Conservation (phyloP, 306 rosid genomes). For the Carpinus viminea region DNA sequence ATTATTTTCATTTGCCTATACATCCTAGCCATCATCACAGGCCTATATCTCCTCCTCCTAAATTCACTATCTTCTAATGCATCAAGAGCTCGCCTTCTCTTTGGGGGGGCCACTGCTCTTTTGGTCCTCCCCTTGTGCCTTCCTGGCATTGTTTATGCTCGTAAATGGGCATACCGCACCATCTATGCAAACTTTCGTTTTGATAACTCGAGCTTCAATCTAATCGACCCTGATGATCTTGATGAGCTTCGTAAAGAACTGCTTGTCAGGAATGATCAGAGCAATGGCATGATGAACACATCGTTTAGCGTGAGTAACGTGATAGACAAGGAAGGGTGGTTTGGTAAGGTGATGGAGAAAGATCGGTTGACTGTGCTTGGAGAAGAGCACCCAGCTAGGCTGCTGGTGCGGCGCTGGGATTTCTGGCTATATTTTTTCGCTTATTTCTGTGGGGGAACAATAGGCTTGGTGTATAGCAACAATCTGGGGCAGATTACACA, state of each 20-base stretch:
- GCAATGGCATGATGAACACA: neutral
- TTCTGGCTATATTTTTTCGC: slow-evolving; percentile 79
- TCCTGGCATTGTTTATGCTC: slow-evolving; percentile 43
- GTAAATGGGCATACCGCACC: slow-evolving; percentile 30
- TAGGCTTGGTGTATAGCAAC: slow-evolving; percentile 85
- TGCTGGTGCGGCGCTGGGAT: slow-evolving; percentile 53
- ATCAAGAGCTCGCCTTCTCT: slow-evolving; percentile 40
- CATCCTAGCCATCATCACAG: slow-evolving; percentile 64
- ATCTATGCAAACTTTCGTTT: slow-evolving; percentile 17
- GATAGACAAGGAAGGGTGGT: slow-evolving; percentile 32
- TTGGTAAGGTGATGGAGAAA: slow-evolving; percentile 43
- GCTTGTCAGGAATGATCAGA: slow-evolving; percentile 30
- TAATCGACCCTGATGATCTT: slow-evolving; percentile 20
- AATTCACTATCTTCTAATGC: slow-evolving; percentile 36
- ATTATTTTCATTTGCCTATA: slow-evolving; percentile 52
- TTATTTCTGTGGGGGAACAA: slow-evolving; percentile 79
- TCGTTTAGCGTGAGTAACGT: slow-evolving; percentile 8
- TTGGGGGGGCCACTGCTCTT: slow-evolving; percentile 59
- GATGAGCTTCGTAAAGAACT: slow-evolving; percentile 64
- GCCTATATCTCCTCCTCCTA: slow-evolving; percentile 65
- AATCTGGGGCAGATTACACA: slow-evolving; percentile 82
- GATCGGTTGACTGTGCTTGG: slow-evolving; percentile 46
- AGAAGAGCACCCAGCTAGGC: slow-evolving; percentile 58
- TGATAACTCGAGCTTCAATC: slow-evolving; percentile 25
- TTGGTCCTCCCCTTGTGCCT: slow-evolving; percentile 45